Evolutionary conservation across 768 basidiomycete species (phyloP).

Genomic region (Hygrocybe coccinea): DNA sequence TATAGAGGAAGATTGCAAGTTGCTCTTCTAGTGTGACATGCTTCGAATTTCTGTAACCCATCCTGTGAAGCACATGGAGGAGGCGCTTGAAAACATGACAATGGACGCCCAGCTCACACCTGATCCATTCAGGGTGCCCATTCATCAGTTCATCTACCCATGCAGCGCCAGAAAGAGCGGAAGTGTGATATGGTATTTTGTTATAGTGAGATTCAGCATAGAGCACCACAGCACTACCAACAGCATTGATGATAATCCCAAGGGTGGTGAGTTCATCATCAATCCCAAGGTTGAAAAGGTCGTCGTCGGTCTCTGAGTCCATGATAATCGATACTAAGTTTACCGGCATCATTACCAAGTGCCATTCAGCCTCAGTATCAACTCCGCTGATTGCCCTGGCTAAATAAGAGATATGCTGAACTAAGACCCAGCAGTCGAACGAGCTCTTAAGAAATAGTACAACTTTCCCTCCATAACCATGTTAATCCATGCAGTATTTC

Average conservation of each 20-base stretch:
- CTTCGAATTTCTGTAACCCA: constrained; percentile 19
- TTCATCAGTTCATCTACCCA: constrained; percentile 20
- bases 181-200: constrained; percentile 11
- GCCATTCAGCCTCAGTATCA: too few species aligned
- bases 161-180: constrained; percentile 12
- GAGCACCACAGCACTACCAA: not conserved
- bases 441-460: too few species aligned
- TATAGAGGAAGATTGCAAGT: constrained; percentile 28
- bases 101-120: not conserved
- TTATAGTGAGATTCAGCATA: not conserved
- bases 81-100: not conserved
- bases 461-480: too few species aligned
- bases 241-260: not conserved
- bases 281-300: too few species aligned
- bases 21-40: constrained; percentile 21
- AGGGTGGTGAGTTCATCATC: not conserved
- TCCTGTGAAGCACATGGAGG: not conserved
- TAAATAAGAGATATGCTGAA: too few species aligned
- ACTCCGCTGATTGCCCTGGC: too few species aligned
- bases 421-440: too few species aligned
- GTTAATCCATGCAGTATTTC: too few species aligned
- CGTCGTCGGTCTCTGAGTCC: too few species aligned
- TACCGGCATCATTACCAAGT: not conserved
- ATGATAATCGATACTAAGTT: too few species aligned
- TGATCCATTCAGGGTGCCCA: constrained; percentile 18